Conservation (phyloP, 2,329 filamentous ascomycete genomes). For the Fusarium nanum region DNA sequence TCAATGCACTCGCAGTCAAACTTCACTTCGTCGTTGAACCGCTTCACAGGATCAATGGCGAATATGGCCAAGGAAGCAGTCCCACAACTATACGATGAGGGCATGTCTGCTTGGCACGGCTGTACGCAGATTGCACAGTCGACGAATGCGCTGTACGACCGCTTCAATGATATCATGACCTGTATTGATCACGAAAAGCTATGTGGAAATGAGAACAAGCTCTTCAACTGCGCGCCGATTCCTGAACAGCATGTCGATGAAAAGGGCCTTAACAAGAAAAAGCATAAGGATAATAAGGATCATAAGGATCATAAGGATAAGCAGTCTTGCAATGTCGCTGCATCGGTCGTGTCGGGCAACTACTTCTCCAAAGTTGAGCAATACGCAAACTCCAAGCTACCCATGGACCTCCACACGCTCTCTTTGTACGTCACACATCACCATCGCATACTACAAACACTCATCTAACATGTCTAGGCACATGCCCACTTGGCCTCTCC, state of each 20-base stretch:
- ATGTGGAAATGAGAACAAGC: constrained; percentile 64
- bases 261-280: constrained; percentile 30
- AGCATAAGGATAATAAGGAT: constrained; percentile 36
- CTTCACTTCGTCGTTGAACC: constrained; percentile 44
- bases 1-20: constrained; percentile 21
- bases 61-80: constrained; percentile 58
- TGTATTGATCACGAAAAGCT: constrained; percentile 74
- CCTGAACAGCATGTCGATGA: constrained; percentile 3
- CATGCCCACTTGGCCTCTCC: constrained; percentile 78
- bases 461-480: constrained; percentile 60
- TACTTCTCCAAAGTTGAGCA: constrained; percentile 82
- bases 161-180: constrained; percentile 76
- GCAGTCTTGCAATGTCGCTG: constrained; percentile 26
- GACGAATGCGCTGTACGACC: constrained; percentile 65
- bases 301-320: constrained; percentile 40
- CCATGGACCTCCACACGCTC: constrained; percentile 73
- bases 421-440: constrained; percentile 67
- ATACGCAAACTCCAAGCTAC: constrained; percentile 82
- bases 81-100: constrained; percentile 57
- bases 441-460: neutral
- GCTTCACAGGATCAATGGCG: constrained; percentile 55
- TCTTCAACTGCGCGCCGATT: constrained; percentile 55
- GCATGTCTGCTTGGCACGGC: constrained; percentile 57
- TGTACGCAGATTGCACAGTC: constrained; percentile 58
- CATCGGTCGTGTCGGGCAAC: constrained; percentile 57